Conservation (phyloP, 179 eudicot genomes). For the Beta corolliflora region DNA sequence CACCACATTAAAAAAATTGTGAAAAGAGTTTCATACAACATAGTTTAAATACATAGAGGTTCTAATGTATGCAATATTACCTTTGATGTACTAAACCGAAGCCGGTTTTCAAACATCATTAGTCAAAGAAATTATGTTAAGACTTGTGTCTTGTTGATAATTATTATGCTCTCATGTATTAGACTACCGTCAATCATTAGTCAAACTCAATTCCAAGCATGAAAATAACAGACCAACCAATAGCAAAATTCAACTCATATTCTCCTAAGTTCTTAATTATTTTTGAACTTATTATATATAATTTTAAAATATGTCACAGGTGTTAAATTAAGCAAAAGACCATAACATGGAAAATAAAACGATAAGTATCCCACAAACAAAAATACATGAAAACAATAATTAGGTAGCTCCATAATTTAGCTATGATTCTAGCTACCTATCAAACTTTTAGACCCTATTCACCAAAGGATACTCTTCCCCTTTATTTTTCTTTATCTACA, state of each 20-base stretch:
- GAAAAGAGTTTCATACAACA: too few species aligned
- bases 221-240: background rate
- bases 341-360: background rate
- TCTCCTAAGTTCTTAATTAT: background rate
- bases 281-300: background rate
- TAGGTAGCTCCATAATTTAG: conserved; percentile 11
- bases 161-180: background rate
- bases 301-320: background rate
- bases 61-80: too few species aligned
- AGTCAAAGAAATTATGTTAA: background rate
- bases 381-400: conserved; percentile 9
- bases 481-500: background rate
- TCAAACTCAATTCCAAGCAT: background rate
- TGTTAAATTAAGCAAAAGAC: background rate
- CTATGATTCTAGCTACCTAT: conserved; percentile 1
- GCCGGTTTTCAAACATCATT: background rate
- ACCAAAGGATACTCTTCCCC: background rate
- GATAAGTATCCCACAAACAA: conserved; percentile 7
- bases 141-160: conserved; percentile 6
- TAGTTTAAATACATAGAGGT: too few species aligned
- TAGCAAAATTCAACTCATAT: background rate
- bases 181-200: background rate
- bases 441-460: background rate
- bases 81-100: too few species aligned
- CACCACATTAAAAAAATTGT: too few species aligned